A percentile compares a stretch with the other conserved stretches of the same genome.
These are phyloP conservation scores for Thielaviopsis populi DNA, from an alignment of 2,329 filamentous ascomycete species.

Conservation along the genomic window DNA sequence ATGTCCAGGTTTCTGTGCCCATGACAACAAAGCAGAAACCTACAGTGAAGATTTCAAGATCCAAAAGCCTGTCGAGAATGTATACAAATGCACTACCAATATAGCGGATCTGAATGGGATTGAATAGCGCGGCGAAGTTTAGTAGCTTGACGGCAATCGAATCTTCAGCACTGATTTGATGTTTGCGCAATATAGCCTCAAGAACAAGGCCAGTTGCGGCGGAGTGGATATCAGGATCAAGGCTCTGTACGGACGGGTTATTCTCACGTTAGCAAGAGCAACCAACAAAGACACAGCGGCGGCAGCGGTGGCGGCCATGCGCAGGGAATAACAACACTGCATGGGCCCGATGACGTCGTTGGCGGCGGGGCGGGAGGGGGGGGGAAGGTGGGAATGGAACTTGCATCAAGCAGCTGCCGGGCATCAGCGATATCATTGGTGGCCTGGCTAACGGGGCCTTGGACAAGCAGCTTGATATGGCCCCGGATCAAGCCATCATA, in stretches of 20 bases:
- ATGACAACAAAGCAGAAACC: slow-evolving; percentile 13
- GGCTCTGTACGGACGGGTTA: slow-evolving; percentile 23
- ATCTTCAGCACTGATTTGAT: neutral
- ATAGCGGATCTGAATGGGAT: slow-evolving; percentile 39
- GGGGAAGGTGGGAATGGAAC: neutral
- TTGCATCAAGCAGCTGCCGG: slow-evolving; percentile 12
- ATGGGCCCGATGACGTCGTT: slow-evolving; percentile 7
- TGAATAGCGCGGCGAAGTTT: slow-evolving; percentile 34
- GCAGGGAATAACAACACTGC: neutral
- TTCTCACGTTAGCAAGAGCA: neutral
- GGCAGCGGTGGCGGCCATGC: neutral
- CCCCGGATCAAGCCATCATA: slow-evolving; percentile 8
- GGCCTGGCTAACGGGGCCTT: neutral
- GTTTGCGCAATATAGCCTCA: slow-evolving; percentile 20
- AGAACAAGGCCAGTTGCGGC: slow-evolving; percentile 38
- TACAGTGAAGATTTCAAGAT: slow-evolving; percentile 31
- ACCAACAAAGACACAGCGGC: neutral
- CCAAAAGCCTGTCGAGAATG: slow-evolving; percentile 29
- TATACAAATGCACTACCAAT: slow-evolving; percentile 29
- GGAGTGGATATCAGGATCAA: slow-evolving; percentile 35
- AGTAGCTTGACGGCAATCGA: slow-evolving; percentile 26
- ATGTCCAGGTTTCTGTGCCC: neutral
- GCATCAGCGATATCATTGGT: neutral
- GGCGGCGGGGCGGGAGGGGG: neutral
- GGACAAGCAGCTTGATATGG: slow-evolving; percentile 3